These are phyloP conservation scores for Coemansia sp. DNA, from an alignment of 192 early-diverging fungal genomes.

Conservation along the genomic window DNA sequence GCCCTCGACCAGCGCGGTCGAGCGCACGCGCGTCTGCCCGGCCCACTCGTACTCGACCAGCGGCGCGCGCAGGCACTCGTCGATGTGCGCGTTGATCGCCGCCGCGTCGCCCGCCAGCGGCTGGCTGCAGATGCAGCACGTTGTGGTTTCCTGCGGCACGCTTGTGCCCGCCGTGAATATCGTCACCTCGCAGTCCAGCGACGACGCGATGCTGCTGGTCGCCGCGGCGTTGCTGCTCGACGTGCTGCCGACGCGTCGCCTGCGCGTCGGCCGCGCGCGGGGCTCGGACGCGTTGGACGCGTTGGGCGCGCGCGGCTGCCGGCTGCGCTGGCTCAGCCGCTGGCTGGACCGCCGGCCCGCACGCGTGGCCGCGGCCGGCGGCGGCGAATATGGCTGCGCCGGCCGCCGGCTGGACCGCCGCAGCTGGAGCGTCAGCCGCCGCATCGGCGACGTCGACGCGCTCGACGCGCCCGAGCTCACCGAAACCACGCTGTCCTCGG, in stretches of 20 bases:
- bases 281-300: too few relatives aligned
- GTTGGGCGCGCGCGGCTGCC: neutral
- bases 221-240: neutral
- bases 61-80: constrained; percentile 56
- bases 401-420: too few relatives aligned
- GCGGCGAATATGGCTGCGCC: too few relatives aligned
- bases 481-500: too few relatives aligned
- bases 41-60: constrained; percentile 79
- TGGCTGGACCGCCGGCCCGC: too few relatives aligned
- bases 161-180: constrained; percentile 19
- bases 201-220: constrained; percentile 11
- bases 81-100: constrained; percentile 72
- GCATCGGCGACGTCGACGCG: too few relatives aligned
- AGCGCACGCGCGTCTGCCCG: constrained; percentile 73
- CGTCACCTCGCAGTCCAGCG: constrained; percentile 20
- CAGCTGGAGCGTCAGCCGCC: too few relatives aligned
- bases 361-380: too few relatives aligned
- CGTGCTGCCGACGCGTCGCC: neutral
- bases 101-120: constrained; percentile 42
- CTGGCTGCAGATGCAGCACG: constrained; percentile 24
- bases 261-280: too few relatives aligned
- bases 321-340: too few relatives aligned
- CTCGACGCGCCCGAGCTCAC: too few relatives aligned
- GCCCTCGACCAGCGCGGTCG: constrained; percentile 77
- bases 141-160: constrained; percentile 10